phyloP scores from a whole-genome alignment of 1,139 yeast species.

The Yamadazyma aaseri region DNA sequence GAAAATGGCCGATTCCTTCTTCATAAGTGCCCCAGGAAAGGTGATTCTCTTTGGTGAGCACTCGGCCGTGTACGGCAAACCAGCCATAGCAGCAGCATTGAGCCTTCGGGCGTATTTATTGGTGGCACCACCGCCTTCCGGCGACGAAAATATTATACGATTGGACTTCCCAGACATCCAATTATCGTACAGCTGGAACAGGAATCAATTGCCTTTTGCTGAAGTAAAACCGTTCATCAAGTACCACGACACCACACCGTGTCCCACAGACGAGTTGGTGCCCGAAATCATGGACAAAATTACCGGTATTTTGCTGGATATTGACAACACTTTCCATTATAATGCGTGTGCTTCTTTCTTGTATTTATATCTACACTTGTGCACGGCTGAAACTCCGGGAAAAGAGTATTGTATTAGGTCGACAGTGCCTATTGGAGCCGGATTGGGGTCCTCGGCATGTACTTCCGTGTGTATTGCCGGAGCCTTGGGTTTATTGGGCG shows the following conservation, averaged over 20 bases:
- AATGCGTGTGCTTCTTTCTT: slow-evolving; percentile 86
- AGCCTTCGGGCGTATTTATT: slow-evolving; percentile 77
- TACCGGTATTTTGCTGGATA: slow-evolving; percentile 40
- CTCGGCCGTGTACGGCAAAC: slow-evolving; percentile 90
- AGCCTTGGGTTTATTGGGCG: slow-evolving; percentile 66
- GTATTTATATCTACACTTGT: slow-evolving; percentile 66
- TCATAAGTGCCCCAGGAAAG: slow-evolving; percentile 94
- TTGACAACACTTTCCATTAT: slow-evolving; percentile 60
- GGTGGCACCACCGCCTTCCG: slow-evolving; percentile 46
- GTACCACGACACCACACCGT: slow-evolving; percentile 30
- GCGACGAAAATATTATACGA: slow-evolving; percentile 40
- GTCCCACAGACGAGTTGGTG: slow-evolving; percentile 54
- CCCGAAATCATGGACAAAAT: slow-evolving; percentile 57
- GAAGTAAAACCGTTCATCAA: slow-evolving; percentile 25
- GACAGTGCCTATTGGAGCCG: slow-evolving; percentile 94
- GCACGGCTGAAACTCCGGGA: slow-evolving; percentile 48
- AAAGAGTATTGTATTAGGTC: slow-evolving; percentile 68
- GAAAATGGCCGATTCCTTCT: slow-evolving; percentile 41
- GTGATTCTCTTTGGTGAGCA: slow-evolving; percentile 97
- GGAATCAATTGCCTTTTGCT: slow-evolving; percentile 61
- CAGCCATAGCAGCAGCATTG: slow-evolving; percentile 89
- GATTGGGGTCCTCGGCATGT: slow-evolving; percentile 93
- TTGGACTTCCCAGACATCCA: slow-evolving; percentile 84
- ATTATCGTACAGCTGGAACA: slow-evolving; percentile 63
- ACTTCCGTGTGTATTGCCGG: slow-evolving; percentile 82